Conservation (phyloP, 495 filamentous ascomycete species). For the Pyrenopolyporus hunteri region DNA sequence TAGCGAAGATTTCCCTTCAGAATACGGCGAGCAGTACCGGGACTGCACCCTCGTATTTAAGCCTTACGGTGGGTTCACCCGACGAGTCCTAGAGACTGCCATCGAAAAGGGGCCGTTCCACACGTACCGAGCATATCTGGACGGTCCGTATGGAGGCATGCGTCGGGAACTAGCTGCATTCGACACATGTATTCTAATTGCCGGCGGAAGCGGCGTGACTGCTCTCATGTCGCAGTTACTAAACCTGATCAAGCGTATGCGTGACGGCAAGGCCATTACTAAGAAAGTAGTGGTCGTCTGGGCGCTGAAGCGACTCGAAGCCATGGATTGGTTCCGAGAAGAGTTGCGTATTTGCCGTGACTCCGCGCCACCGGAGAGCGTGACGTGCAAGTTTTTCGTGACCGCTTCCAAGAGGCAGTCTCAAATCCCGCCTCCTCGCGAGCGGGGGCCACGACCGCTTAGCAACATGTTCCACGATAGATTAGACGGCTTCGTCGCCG, state of each 20-base stretch:
- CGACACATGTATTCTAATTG: constrained; percentile 89
- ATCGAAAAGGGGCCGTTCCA: constrained; percentile 81
- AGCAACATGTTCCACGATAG: constrained; percentile 79
- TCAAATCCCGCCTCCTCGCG: constrained; percentile 42
- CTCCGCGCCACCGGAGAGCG: constrained; percentile 78
- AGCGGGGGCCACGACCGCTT: constrained; percentile 63
- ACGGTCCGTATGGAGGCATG: constrained; percentile 95
- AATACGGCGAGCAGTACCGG: constrained; percentile 82
- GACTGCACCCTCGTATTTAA: constrained; percentile 91
- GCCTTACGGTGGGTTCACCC: constrained; percentile 88
- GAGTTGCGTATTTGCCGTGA: constrained; percentile 89
- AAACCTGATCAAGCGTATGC: constrained; percentile 92
- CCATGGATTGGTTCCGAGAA: constrained; percentile 98
- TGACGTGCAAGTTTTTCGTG: constrained; percentile 93
- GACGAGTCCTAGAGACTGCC: constrained; percentile 76
- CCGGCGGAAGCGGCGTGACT: constrained; percentile 93
- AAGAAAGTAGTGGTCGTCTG: constrained; percentile 89
- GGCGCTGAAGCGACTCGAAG: constrained; percentile 86
- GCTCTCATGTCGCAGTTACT: constrained; percentile 89
- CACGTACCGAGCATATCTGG: constrained; percentile 87
- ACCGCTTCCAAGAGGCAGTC: constrained; percentile 70
- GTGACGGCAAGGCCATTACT: constrained; percentile 89
- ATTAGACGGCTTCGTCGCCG: constrained; percentile 80
- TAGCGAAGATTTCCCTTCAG: constrained; percentile 83
- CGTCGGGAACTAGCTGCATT: constrained; percentile 89